These are phyloP conservation scores for Lagenidium giganteum DNA, from an alignment of 352 stramenopile genomes.

Conservation along the genomic window DNA sequence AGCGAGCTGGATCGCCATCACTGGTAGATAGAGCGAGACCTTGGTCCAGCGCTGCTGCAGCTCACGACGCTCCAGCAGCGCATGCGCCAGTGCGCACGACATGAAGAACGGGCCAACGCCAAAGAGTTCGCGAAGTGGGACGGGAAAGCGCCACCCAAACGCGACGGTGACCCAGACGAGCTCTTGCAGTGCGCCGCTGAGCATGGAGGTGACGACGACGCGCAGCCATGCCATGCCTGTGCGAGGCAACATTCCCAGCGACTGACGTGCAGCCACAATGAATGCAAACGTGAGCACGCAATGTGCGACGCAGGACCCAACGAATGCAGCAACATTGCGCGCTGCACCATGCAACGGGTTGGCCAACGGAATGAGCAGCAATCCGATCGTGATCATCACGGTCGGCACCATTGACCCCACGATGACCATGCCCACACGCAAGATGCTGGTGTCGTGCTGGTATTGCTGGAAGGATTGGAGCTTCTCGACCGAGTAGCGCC, in stretches of 20 bases:
- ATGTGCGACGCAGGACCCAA: neutral
- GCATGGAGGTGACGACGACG: constrained; percentile 1
- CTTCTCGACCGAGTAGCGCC: constrained; percentile 13
- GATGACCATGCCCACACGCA: constrained; percentile 5
- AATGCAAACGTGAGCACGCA: constrained; percentile 2
- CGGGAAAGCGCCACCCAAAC: constrained; percentile 11
- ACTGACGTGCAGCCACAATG: neutral
- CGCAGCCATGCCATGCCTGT: no score
- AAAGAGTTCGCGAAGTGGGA: constrained; percentile 14
- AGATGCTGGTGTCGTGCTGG: neutral
- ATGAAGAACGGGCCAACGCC: constrained; percentile 1
- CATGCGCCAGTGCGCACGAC: constrained; percentile 2
- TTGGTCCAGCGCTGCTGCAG: no score
- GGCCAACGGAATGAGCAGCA: constrained; percentile 2
- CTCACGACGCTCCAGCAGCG: constrained; percentile 1
- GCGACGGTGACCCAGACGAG: constrained; percentile 6
- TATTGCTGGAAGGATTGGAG: constrained; percentile 11
- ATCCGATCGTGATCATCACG: neutral
- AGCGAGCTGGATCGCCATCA: constrained; percentile 9
- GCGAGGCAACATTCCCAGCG: no score
- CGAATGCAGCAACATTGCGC: neutral
- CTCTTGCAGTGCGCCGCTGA: constrained; percentile 6
- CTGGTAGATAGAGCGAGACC: constrained; percentile 8
- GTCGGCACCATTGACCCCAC: neutral
- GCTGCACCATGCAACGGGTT: constrained; percentile 3